A percentile compares a stretch with the other conserved stretches of the same genome.
These are phyloP conservation scores for Mucor piriformis DNA, from an alignment of 371 early-diverging fungal species.

Conservation along the genomic window DNA sequence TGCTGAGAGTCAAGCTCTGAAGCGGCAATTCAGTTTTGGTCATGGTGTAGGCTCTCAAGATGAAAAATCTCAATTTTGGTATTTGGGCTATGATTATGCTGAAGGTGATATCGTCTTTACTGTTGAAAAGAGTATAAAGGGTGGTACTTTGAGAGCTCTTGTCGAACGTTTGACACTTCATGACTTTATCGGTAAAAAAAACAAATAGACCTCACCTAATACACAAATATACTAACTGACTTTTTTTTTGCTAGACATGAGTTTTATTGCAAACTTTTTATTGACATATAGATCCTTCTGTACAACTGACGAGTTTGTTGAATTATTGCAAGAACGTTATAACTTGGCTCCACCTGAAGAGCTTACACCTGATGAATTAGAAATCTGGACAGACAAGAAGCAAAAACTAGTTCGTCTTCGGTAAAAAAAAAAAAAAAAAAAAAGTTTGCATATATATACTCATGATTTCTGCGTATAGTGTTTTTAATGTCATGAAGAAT, in stretches of 20 bases:
- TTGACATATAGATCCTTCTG: slow-evolving; percentile 89
- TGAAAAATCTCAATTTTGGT: slow-evolving; percentile 31
- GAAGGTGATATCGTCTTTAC: slow-evolving; percentile 78
- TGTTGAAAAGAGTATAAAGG: slow-evolving; percentile 80
- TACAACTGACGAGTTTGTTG: slow-evolving; percentile 76
- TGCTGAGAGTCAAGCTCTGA: slow-evolving; percentile 10
- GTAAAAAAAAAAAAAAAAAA: slow-evolving; percentile 11
- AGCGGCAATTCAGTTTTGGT: slow-evolving; percentile 27
- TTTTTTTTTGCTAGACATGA: slow-evolving; percentile 55
- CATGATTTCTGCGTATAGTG: slow-evolving; percentile 35
- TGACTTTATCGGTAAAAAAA: slow-evolving; percentile 55
- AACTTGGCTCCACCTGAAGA: slow-evolving; percentile 70
- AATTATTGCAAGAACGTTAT: slow-evolving; percentile 73
- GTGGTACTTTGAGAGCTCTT: slow-evolving; percentile 84
- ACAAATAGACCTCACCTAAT: background rate
- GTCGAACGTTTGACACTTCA: slow-evolving; percentile 90
- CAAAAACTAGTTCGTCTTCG: slow-evolving; percentile 83
- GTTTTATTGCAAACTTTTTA: slow-evolving; percentile 82
- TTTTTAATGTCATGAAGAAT: slow-evolving; percentile 85
- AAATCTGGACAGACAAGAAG: slow-evolving; percentile 85
- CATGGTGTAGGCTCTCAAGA: slow-evolving; percentile 14
- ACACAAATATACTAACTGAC: background rate
- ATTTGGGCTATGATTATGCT: slow-evolving; percentile 77
- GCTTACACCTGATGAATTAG: slow-evolving; percentile 68
- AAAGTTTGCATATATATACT: background rate